Base-by-base conservation (phyloP, 441 rosid genomes). In the Rhodomyrtus psidioides region DNA sequence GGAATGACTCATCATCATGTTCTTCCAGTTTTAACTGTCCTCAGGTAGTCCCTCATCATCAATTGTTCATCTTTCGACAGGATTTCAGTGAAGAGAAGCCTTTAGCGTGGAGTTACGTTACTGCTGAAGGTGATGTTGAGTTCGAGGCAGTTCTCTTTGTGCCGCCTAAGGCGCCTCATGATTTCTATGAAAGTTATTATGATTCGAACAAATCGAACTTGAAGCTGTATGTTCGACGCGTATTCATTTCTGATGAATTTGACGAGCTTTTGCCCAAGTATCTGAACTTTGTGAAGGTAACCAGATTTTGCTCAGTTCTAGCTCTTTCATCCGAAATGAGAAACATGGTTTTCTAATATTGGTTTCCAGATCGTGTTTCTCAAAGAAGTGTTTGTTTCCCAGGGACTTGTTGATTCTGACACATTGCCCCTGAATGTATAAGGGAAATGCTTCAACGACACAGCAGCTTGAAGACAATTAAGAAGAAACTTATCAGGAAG, bases 401-500 rank as follows among this genome's bases (percentile, higher is more conserved):
- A 97, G 99, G 98, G 98, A 91, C 98, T 97, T 79, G 97, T 97
- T 90, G 99, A 97, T 92, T 97, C 98, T 6, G 99, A 96, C 89
- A 94, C 99, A 42, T 89, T 96, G 83, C 99, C 98, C 24, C 96
- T 96, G 51, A 96, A 96, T 86, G 98, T 97, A 62, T 97, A 49
- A 89, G 98, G 86, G 99, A 97, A 91, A 97, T 97, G 99, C 99
- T 96, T 85, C 98, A 97, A 92, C 96, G 94, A 85, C 98, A 97
- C 88, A 91, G 93, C 90, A 97, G 98, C 89, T 92, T 97, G 89
- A 97, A 95, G 92, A 96, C 98, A 85, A 97, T 96, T 83, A 97
- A 97, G 93, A 97, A 96, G 93, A 97, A 97, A 89, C 97, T 96
- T 86, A 95, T 96, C 87, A 90, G 98, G 54, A 96, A 96, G 92